Conservation (phyloP, 768 basidiomycete genomes). For the Lactifluus piperatus region DNA sequence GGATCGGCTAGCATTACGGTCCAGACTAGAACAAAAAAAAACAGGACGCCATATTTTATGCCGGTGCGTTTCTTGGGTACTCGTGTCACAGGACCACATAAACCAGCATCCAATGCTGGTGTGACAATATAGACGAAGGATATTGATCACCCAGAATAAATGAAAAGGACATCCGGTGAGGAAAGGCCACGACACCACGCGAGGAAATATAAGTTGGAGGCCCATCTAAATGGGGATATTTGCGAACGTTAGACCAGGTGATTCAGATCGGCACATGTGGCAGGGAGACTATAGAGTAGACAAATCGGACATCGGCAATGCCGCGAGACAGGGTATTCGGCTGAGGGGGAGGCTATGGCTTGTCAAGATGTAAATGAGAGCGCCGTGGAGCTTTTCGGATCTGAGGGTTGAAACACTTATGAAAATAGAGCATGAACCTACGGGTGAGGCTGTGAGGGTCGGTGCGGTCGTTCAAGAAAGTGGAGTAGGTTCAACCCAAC, state of each 20-base stretch:
- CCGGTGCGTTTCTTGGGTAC: constrained; percentile 13
- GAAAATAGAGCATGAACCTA: background rate
- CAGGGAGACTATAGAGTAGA: background rate
- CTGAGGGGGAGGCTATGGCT: background rate
- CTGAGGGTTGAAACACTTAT: background rate
- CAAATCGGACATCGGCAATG: background rate
- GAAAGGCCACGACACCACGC: background rate
- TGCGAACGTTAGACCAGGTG: background rate
- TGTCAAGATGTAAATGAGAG: background rate
- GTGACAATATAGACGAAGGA: background rate
- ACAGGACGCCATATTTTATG: constrained; percentile 1
- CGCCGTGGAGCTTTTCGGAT: background rate
- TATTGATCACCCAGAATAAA: background rate
- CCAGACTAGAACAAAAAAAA: constrained; percentile 16
- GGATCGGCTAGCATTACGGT: constrained; percentile 1
- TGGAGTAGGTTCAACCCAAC: background rate
- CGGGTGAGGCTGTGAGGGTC: background rate
- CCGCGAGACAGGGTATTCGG: background rate
- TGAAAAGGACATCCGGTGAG: background rate
- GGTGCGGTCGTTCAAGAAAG: background rate
- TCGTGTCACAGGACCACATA: constrained; percentile 6
- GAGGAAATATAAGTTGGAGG: background rate
- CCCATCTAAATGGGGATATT: background rate
- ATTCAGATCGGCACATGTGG: background rate
- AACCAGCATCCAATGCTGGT: constrained; percentile 2